Conservation (phyloP, 495 filamentous ascomycete species). For the Trichocladium uniseriatum region DNA sequence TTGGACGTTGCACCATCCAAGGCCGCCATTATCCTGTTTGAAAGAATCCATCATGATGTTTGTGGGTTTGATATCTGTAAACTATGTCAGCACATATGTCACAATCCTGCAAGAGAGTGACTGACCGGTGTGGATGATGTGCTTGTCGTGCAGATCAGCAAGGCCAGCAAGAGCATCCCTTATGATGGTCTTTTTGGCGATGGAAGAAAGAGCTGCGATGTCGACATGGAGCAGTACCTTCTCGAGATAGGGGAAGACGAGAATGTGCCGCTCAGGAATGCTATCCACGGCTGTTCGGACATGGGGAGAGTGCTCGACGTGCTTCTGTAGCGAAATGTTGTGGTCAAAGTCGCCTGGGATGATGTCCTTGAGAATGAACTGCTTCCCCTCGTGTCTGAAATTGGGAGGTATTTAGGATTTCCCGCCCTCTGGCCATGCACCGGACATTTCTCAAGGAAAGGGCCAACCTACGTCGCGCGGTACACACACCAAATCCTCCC, state of each 20-base stretch:
- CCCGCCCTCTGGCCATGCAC: background rate
- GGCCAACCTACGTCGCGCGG: conserved; percentile 3
- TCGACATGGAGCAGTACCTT: conserved; percentile 4
- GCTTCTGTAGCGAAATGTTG: background rate
- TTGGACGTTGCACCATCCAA: conserved; percentile 3
- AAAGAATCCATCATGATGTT: conserved; percentile 8
- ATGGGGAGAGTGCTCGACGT: conserved; percentile 6
- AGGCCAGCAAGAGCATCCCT: conserved; percentile 1
- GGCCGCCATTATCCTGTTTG: background rate
- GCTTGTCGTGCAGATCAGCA: conserved; percentile 2
- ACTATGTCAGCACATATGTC: background rate
- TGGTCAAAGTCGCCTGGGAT: conserved; percentile 2
- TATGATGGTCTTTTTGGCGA: conserved; percentile 3
- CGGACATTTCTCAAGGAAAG: conserved; percentile 2
- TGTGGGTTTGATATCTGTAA: conserved; percentile 4
- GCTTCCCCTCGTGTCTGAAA: conserved; percentile 3
- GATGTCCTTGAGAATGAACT: conserved; percentile 6
- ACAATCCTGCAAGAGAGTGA: background rate
- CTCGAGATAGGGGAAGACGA: conserved; percentile 4
- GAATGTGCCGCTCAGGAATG: conserved; percentile 3
- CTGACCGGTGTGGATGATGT: conserved; percentile 5
- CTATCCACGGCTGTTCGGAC: conserved; percentile 4
- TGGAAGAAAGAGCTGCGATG: background rate
- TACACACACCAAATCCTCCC: conserved; percentile 4
- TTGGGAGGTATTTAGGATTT: background rate